These are phyloP conservation scores for Pinus tabuliformis DNA, from an alignment of 75 land plant genomes.

Conservation along the genomic window DNA sequence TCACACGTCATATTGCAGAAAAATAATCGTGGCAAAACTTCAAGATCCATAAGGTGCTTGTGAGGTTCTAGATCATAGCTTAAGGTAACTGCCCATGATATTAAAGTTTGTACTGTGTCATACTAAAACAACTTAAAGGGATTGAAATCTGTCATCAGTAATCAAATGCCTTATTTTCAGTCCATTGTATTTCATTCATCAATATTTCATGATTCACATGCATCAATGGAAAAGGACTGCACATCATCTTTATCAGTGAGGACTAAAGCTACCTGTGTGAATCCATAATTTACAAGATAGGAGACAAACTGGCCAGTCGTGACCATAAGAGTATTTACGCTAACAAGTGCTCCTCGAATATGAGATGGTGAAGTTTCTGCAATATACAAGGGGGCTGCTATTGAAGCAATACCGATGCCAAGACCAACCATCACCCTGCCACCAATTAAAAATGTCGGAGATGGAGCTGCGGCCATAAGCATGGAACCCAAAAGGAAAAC, in stretches of 20 bases:
- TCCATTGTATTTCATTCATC: background rate
- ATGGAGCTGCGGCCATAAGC: constrained; percentile 40
- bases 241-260: constrained; percentile 1
- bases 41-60: background rate
- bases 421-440: constrained; percentile 44
- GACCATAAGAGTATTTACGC: constrained; percentile 42
- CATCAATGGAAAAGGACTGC: background rate
- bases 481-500: constrained; percentile 27
- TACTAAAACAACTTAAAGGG: background rate
- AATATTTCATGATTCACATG: background rate
- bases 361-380: constrained; percentile 51
- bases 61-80: background rate
- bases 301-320: constrained; percentile 46
- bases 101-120: background rate
- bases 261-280: constrained; percentile 25
- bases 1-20: background rate
- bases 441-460: constrained; percentile 22
- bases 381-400: constrained; percentile 50
- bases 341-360: constrained; percentile 45
- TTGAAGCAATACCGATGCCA: constrained; percentile 49
- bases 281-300: constrained; percentile 35
- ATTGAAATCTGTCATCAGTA: background rate
- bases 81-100: background rate
- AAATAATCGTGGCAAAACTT: background rate
- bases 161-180: background rate